A percentile compares a stretch with the other conserved stretches of the same genome.
Conservation (phyloP, 2,329 filamentous ascomycete genomes). For the Diaporthe destruens region DNA sequence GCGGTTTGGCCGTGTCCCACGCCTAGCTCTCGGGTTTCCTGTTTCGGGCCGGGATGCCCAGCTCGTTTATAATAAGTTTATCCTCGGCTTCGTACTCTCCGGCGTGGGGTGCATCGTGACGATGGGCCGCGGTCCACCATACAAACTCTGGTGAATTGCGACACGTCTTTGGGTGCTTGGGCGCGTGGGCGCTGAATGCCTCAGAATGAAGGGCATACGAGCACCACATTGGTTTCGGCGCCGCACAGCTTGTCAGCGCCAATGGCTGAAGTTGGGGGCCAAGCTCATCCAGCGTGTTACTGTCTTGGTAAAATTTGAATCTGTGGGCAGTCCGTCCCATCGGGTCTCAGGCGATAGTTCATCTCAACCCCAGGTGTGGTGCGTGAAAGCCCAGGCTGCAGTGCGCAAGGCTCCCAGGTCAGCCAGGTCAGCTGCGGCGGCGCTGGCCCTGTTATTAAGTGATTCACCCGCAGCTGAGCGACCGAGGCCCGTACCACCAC, state of each 20-base stretch:
- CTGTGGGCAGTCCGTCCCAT: not conserved
- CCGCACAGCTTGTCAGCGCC: constrained; percentile 3
- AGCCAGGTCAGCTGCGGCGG: constrained; percentile 35
- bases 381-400: not conserved
- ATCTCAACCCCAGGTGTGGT: constrained; percentile 11
- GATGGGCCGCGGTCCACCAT: no score
- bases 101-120: not conserved
- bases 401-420: constrained; percentile 10
- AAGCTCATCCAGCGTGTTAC: not conserved
- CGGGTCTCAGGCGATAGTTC: constrained; percentile 19
- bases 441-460: not conserved
- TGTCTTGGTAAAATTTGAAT: constrained; percentile 5
- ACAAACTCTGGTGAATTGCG: not conserved
- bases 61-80: not conserved
- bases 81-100: not conserved
- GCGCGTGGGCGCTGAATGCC: no score
- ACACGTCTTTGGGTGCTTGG: not conserved
- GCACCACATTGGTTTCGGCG: not conserved
- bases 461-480: constrained; percentile 16
- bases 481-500: constrained; percentile 1
- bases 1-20: not conserved
- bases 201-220: not conserved
- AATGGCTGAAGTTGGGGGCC: not conserved
- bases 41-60: not conserved
- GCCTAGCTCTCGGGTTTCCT: constrained; percentile 9